Percentiles rank a stretch among this genome's conserved stretches.
These are phyloP conservation scores for Kwoniella sp. DNA, from an alignment of 768 basidiomycete genomes.

Conservation along the genomic window DNA sequence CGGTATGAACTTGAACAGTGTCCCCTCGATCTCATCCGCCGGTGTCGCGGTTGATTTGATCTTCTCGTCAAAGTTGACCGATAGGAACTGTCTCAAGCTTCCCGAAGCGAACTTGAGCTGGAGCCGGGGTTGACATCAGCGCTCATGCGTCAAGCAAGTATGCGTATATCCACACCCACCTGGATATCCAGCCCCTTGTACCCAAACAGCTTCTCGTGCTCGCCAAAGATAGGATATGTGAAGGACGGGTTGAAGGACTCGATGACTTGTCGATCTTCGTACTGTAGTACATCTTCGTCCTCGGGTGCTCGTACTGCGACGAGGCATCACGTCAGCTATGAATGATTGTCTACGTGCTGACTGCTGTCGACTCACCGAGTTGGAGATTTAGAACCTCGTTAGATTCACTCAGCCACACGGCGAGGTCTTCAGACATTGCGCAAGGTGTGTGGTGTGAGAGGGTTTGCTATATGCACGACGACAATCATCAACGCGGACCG, in stretches of 20 bases:
- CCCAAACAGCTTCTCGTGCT: slow-evolving; percentile 93
- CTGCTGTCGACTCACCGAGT: slow-evolving; percentile 57
- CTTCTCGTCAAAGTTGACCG: slow-evolving; percentile 64
- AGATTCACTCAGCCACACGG: slow-evolving; percentile 74
- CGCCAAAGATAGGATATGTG: slow-evolving; percentile 95
- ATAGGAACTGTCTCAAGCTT: slow-evolving; percentile 70
- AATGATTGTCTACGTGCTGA: no score
- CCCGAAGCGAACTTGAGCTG: slow-evolving; percentile 85
- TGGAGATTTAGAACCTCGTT: slow-evolving; percentile 72
- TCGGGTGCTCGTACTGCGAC: slow-evolving; percentile 63
- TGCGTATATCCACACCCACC: slow-evolving; percentile 55
- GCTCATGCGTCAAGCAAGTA: no score
- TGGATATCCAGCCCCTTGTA: slow-evolving; percentile 79
- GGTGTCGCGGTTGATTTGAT: slow-evolving; percentile 57
- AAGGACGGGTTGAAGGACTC: slow-evolving; percentile 77
- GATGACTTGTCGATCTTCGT: slow-evolving; percentile 57
- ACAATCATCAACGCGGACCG: no score
- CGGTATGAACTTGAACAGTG: slow-evolving; percentile 71
- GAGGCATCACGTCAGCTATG: slow-evolving; percentile 1
- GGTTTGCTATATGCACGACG: no score
- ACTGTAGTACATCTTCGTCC: slow-evolving; percentile 60
- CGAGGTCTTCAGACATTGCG: slow-evolving; percentile 37
- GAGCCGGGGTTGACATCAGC: no score
- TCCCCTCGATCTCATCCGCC: slow-evolving; percentile 81
- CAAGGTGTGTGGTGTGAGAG: not conserved